These are phyloP conservation scores for Tetracentron sinense DNA, from an alignment of 164 flowering plant species.

Conservation along the genomic window DNA sequence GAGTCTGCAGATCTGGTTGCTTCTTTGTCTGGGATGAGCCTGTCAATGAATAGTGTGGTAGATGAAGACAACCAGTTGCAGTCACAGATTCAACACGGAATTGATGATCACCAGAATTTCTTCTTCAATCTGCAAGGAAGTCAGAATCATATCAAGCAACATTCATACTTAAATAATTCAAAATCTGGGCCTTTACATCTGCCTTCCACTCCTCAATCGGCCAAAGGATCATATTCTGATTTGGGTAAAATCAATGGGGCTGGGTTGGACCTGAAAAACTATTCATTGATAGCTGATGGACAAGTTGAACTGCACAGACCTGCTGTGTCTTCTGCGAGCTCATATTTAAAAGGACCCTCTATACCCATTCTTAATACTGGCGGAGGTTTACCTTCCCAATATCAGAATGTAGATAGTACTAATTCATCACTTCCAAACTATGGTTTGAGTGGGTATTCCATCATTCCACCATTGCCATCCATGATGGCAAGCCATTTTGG, in stretches of 20 bases:
- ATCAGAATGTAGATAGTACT: conserved; percentile 35
- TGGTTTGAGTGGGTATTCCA: conserved; percentile 45
- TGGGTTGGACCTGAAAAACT: conserved; percentile 25
- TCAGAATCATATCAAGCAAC: conserved; percentile 38
- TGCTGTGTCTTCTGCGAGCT: conserved; percentile 25
- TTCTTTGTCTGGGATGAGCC: conserved; percentile 70
- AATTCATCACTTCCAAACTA: conserved; percentile 45
- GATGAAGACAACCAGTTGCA: conserved; percentile 40
- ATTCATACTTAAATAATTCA: conserved; percentile 36
- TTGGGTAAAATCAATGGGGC: conserved; percentile 35
- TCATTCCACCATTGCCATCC: conserved; percentile 56
- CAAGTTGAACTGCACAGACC: conserved; percentile 32
- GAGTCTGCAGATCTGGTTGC: conserved; percentile 53
- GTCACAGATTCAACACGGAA: conserved; percentile 39
- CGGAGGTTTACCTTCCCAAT: conserved; percentile 48
- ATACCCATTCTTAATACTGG: conserved; percentile 28
- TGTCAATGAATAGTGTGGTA: conserved; percentile 38
- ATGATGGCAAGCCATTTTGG: conserved; percentile 56
- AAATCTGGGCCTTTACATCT: conserved; percentile 29
- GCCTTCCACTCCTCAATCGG: conserved; percentile 29
- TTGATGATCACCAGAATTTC: conserved; percentile 35
- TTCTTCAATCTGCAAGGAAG: conserved; percentile 45
- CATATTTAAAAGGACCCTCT: conserved; percentile 37
- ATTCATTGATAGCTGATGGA: conserved; percentile 30
- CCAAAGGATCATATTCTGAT: conserved; percentile 30